Evolutionary conservation across 2,329 filamentous ascomycete species (phyloP), one percentile per base, ranked within the genome.

Genomic region (Erysiphe neolycopersici): DNA sequence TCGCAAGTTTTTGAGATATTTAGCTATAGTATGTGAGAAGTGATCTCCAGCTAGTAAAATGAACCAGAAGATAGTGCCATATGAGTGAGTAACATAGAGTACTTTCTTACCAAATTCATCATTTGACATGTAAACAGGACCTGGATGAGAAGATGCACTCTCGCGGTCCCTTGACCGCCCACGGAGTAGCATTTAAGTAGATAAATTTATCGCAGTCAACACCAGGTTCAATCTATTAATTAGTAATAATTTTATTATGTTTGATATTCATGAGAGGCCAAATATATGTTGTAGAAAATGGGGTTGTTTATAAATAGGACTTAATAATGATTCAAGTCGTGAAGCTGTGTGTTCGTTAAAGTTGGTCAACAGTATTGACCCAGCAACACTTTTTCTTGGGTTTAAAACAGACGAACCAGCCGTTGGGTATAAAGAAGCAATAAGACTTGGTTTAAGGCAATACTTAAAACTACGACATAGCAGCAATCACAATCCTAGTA

Each of bases 1-100:
- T 51, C 80, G 75, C 32, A 87, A 68, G 50, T 76, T 71, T 51
- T 75, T 66, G 32, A 84, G 68, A 58, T 83, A 85, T 47, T 66
- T 65, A 50, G 74, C 79, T 83, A 60, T 47, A 49, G 37, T 32
- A 33, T 38, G 42, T 51, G 44, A 56, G 32, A 33, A 33, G n/a
- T 33, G 8, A 33, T 16, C 32, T 5, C 6, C 32, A 33, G 8
- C 22, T 26, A 26, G 22, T 26, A 26, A 4, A 26, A 26, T 26
- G 8, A 26, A 8, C 8, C 22, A 26, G 22, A 26, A 26, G 22
- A 26, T 4, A 26, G 22, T 26, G 22, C 22, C 22, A 9, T 26
- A 6, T 9, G 22, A 8, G 22, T 26, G 5, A 6, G n/a, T 4
- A 33, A 33, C 9, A 14, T 2, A 5, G 4, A 14, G 5, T 33